These are phyloP conservation scores for Laetiporus sulphureus DNA, from an alignment of 1,284 basidiomycete genomes.

Conservation along the genomic window DNA sequence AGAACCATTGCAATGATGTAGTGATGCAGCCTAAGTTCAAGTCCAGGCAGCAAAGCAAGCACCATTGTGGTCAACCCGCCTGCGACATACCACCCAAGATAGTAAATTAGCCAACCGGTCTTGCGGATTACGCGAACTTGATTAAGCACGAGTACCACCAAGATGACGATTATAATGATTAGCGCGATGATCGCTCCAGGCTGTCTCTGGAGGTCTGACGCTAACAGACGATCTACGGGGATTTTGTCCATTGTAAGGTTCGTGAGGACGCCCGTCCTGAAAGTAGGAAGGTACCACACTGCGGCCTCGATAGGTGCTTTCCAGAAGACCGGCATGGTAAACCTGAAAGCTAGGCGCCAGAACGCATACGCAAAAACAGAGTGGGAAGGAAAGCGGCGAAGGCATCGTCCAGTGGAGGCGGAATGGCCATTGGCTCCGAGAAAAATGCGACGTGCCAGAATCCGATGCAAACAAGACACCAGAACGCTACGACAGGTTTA, in stretches of 20 bases:
- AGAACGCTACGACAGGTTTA: constrained; percentile 63
- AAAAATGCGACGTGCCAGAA: constrained; percentile 85
- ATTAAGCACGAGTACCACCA: constrained; percentile 58
- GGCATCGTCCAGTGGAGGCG: constrained; percentile 61
- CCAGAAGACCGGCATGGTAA: constrained; percentile 66
- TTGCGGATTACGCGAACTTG: constrained; percentile 81
- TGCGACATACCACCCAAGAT: constrained; percentile 61
- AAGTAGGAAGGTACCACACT: constrained; percentile 72
- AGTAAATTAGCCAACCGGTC: constrained; percentile 76
- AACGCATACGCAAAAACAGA: constrained; percentile 78
- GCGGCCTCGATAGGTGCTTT: constrained; percentile 66
- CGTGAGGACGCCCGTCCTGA: constrained; percentile 73
- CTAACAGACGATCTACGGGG: constrained; percentile 68
- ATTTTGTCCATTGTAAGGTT: constrained; percentile 64
- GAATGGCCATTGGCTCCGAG: constrained; percentile 66
- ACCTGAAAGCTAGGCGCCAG: constrained; percentile 74
- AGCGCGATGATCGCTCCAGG: constrained; percentile 70
- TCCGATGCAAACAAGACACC: constrained; percentile 78
- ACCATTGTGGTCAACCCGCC: constrained; percentile 65
- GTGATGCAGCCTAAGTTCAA: constrained; percentile 65
- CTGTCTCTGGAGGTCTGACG: constrained; percentile 61
- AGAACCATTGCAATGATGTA: constrained; percentile 74
- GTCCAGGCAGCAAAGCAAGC: constrained; percentile 62
- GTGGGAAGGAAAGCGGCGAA: constrained; percentile 76
- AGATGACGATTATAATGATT: constrained; percentile 61